Conservation (phyloP, 2,329 filamentous ascomycete species). For the Emergomyces pasteurianus region DNA sequence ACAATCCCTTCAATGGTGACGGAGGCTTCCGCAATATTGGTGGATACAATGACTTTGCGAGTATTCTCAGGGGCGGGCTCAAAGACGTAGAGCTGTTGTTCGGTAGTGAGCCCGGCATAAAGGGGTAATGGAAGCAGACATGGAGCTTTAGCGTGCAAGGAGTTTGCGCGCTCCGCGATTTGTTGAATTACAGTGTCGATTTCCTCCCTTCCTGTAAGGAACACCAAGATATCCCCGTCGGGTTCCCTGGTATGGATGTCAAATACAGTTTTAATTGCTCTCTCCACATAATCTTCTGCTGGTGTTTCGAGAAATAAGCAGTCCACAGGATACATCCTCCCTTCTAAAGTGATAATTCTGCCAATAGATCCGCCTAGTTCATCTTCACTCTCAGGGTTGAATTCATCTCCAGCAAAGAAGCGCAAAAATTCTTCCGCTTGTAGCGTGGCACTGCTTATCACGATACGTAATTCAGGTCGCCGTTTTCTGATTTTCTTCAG, state of each 20-base stretch:
- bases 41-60: slow-evolving; percentile 83
- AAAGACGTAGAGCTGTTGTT: slow-evolving; percentile 93
- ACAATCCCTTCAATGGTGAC: slow-evolving; percentile 89
- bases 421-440: slow-evolving; percentile 75
- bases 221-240: slow-evolving; percentile 79
- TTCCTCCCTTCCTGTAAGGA: slow-evolving; percentile 85
- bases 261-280: slow-evolving; percentile 69
- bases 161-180: slow-evolving; percentile 58
- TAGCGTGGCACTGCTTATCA: slow-evolving; percentile 86
- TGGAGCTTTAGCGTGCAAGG: slow-evolving; percentile 48
- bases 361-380: slow-evolving; percentile 36
- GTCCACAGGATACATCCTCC: slow-evolving; percentile 80
- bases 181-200: slow-evolving; percentile 74
- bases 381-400: slow-evolving; percentile 21
- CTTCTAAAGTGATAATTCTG: slow-evolving; percentile 72
- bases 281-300: slow-evolving; percentile 75
- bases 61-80: slow-evolving; percentile 69
- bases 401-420: slow-evolving; percentile 55
- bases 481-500: slow-evolving; percentile 80
- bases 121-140: slow-evolving; percentile 62
- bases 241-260: slow-evolving; percentile 74
- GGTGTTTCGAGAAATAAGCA: slow-evolving; percentile 67
- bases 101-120: slow-evolving; percentile 77
- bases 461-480: slow-evolving; percentile 69
- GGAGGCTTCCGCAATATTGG: slow-evolving; percentile 93